Conservation (phyloP, 345 rosid species). For the Acer campestre region DNA sequence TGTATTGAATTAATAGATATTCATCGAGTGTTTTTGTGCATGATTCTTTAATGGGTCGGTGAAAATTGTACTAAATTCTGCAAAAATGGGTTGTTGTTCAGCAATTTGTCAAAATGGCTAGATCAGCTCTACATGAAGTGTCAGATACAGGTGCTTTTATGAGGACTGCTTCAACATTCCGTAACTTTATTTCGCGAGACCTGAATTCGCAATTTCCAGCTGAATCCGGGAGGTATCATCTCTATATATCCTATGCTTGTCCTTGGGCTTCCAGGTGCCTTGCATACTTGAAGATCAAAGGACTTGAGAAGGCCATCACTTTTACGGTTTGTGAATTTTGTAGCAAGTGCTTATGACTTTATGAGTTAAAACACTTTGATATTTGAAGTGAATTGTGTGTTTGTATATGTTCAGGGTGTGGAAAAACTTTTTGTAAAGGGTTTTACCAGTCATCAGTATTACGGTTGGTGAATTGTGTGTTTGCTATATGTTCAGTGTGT, state of each 20-base stretch:
- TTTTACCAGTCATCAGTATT: neutral
- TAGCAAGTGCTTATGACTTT: too few relatives aligned
- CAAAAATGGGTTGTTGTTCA: slow-evolving; percentile 14
- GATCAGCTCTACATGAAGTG: slow-evolving; percentile 77
- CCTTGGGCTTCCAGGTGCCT: slow-evolving; percentile 96
- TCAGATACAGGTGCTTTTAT: slow-evolving; percentile 73
- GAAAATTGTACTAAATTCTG: neutral
- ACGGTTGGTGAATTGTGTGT: neutral
- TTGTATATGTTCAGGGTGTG: neutral
- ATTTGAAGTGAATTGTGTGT: neutral
- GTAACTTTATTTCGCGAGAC: slow-evolving; percentile 61
- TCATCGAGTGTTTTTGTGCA: neutral
- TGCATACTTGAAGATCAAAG: slow-evolving; percentile 80
- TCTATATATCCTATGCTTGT: slow-evolving; percentile 91
- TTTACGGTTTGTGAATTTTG: slow-evolving; percentile 60
- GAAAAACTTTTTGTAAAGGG: too few relatives aligned
- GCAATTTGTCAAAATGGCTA: slow-evolving; percentile 58
- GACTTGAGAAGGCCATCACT: slow-evolving; percentile 74
- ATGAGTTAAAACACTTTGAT: too few relatives aligned
- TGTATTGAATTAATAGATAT: neutral
- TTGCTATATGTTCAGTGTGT: neutral
- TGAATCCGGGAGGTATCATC: slow-evolving; percentile 90
- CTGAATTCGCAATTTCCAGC: slow-evolving; percentile 70
- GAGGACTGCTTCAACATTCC: slow-evolving; percentile 85
- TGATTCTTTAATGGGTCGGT: neutral